Conservation (phyloP, 2,329 filamentous ascomycete species). For the Cercospora sp. region DNA sequence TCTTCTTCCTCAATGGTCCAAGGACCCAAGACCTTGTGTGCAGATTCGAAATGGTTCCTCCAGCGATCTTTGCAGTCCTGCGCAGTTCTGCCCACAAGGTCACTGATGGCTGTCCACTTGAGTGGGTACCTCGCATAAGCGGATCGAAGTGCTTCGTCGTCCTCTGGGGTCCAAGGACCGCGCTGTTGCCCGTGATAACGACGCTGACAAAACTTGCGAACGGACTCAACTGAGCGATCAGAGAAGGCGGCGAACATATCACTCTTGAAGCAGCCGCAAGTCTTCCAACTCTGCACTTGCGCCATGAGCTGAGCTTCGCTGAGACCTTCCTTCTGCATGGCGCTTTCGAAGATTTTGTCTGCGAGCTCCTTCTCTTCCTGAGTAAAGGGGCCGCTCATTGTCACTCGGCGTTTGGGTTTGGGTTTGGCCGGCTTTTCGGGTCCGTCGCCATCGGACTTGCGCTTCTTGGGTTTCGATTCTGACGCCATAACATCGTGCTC, state of each 20-base stretch:
- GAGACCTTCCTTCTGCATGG: slow-evolving; percentile 21
- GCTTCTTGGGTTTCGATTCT: slow-evolving; percentile 8
- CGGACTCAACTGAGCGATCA: slow-evolving; percentile 36
- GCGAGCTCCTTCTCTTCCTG: slow-evolving; percentile 30
- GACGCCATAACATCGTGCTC: neutral
- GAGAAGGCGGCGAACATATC: slow-evolving; percentile 35
- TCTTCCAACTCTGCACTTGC: slow-evolving; percentile 33
- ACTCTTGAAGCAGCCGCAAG: slow-evolving; percentile 36
- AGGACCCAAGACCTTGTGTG: slow-evolving; percentile 52
- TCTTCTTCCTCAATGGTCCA: slow-evolving; percentile 65
- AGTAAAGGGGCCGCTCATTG: slow-evolving; percentile 22
- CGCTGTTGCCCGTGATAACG: slow-evolving; percentile 65
- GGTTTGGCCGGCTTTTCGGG: neutral
- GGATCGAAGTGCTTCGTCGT: slow-evolving; percentile 56
- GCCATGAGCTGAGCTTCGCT: slow-evolving; percentile 26
- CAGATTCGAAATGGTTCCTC: slow-evolving; percentile 65
- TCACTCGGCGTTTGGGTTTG: slow-evolving; percentile 6
- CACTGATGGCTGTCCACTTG: slow-evolving; percentile 64
- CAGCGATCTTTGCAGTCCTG: slow-evolving; percentile 70
- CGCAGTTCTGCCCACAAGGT: slow-evolving; percentile 62
- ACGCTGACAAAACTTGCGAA: slow-evolving; percentile 55
- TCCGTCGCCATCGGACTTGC: neutral
- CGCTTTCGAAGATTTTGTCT: slow-evolving; percentile 32
- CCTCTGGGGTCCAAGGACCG: slow-evolving; percentile 59
- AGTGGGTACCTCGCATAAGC: slow-evolving; percentile 52